Conservation (phyloP, 805 yeast species). For the Candida tibetensis region DNA sequence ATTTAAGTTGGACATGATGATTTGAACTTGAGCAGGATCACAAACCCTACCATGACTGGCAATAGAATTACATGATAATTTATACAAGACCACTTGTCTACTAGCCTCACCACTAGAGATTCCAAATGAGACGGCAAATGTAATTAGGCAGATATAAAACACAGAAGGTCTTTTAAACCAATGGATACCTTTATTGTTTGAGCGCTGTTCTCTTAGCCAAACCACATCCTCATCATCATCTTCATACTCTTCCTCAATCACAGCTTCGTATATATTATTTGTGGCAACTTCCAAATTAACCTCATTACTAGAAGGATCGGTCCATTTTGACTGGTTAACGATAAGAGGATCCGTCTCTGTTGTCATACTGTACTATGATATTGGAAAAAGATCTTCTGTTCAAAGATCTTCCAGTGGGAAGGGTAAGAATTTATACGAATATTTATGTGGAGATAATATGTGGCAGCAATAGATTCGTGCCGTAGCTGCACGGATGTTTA, state of each 20-base stretch:
- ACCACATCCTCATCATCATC: constrained; percentile 40
- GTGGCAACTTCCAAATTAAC: constrained; percentile 28
- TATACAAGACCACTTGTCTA: constrained; percentile 35
- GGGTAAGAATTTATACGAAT: constrained; percentile 1
- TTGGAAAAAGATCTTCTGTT: no score
- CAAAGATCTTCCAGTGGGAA: no score
- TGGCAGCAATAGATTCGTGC: background rate
- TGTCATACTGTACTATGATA: no score
- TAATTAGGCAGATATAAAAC: constrained; percentile 42
- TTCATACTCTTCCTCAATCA: constrained; percentile 36
- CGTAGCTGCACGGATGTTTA: no score
- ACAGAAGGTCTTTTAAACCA: constrained; percentile 62
- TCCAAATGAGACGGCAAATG: constrained; percentile 45
- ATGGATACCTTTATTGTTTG: constrained; percentile 38
- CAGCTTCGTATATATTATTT: constrained; percentile 39
- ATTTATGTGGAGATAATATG: background rate
- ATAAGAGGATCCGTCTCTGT: constrained; percentile 3
- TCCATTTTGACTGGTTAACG: background rate
- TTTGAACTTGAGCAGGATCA: constrained; percentile 33
- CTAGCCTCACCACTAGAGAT: constrained; percentile 36
- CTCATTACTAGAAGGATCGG: constrained; percentile 1
- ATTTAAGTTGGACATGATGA: constrained; percentile 47
- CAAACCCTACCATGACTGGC: constrained; percentile 16
- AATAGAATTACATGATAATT: constrained; percentile 26
- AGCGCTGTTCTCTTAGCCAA: constrained; percentile 50